Percentiles rank a stretch among this genome's conserved stretches.
These are phyloP conservation scores for Piromyces finnis DNA, from an alignment of 192 early-diverging fungal genomes.

Conservation along the genomic window DNA sequence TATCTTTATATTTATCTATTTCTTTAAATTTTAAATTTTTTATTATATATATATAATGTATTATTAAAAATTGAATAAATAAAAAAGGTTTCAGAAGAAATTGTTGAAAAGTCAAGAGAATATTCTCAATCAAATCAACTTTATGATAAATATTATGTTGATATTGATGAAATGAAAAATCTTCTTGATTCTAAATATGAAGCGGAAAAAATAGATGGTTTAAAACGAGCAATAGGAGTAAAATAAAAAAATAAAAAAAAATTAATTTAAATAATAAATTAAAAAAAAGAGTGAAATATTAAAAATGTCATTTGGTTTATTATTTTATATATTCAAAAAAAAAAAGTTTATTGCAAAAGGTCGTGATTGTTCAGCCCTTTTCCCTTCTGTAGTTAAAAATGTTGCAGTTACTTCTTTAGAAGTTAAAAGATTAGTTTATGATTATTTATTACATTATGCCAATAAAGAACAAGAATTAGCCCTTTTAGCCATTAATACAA, in stretches of 20 bases:
- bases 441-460: constrained; percentile 86
- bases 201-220: constrained; percentile 78
- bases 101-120: neutral
- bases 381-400: constrained; percentile 92
- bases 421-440: constrained; percentile 87
- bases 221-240: constrained; percentile 82
- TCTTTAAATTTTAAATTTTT: no score
- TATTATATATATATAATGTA: no score
- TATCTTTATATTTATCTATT: no score
- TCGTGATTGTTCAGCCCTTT: constrained; percentile 1
- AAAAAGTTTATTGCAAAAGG: constrained; percentile 1
- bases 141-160: neutral
- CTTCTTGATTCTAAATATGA: constrained; percentile 13
- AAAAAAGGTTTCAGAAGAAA: neutral
- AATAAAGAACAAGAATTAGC: constrained; percentile 93
- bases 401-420: constrained; percentile 79
- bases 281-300: no score
- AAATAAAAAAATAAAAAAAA: neutral
- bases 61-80: no score
- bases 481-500: constrained; percentile 88
- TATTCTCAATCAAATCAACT: neutral
- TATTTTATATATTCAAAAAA: constrained; percentile 56
- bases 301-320: no score
- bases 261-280: no score
- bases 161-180: neutral